Base-by-base conservation (phyloP, 129 eudicot genomes). In the Chrysanthemum seticuspe region DNA sequence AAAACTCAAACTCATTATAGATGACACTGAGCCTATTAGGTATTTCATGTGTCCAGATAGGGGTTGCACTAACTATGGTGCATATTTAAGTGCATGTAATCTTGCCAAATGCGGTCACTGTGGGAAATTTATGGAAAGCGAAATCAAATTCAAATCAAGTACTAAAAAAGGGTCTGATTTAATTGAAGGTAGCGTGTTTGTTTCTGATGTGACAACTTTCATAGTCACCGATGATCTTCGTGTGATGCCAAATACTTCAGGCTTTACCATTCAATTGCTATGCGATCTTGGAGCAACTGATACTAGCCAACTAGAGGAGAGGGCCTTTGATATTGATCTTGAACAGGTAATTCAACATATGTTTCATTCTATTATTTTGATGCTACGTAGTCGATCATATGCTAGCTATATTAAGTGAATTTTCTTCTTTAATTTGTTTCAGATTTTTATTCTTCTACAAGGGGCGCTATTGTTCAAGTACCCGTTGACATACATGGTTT, bases 141-240 rank as follows among this genome's bases (percentile, higher is more conserved):
- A n/a, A 56, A 7, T 8, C 2, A 63, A 3, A 25, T 18, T 2
- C 10, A n/a, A 56, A 7, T 8, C 10, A 11, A n/a, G 15, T 14
- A 27, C 9, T 65, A 8, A 65, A 9, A 19, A 1, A 12, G 21
- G 70, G 45, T 51, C 7, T 40, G 36, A 23, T 59, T 16, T 31
- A 52, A 72, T 13, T 49, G 4, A 15, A 14, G 62, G 45, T 72
- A 70, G 72, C 50, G 78, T 45, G 13, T 79, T 79, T 67, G 63
- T 70, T 15, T 11, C 51, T 10, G 45, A 59, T 6, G 5, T 47
- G 45, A 9, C 49, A 25, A 44, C 55, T 2, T 73, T 73, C 51
- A 74, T 74, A 0, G 47, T 74, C 53, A 62, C 70, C 0, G 79
- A 75, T 40, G 79, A 75, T 65, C 79, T 67, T 51, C 31, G 49